Conservation (phyloP, 1,284 basidiomycete genomes). For the Rhodotorula sp. region DNA sequence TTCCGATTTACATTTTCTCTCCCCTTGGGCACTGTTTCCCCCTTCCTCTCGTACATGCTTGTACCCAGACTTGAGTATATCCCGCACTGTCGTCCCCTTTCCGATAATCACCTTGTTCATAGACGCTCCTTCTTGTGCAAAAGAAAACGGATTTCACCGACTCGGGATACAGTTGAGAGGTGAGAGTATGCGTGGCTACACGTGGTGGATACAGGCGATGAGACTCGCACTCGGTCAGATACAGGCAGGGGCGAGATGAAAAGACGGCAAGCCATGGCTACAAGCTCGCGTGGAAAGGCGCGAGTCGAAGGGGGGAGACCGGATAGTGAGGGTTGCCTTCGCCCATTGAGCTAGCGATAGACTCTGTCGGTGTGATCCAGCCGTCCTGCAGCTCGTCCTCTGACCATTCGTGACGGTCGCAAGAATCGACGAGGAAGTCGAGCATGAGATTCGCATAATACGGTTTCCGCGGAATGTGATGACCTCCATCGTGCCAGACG, state of each 20-base stretch:
- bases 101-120: too few species aligned
- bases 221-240: background rate
- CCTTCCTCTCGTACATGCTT: background rate
- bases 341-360: background rate
- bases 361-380: conserved; percentile 8
- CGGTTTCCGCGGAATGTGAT: conserved; percentile 10
- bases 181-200: background rate
- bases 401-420: background rate
- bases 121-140: too few species aligned
- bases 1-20: background rate
- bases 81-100: too few species aligned
- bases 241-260: too few species aligned
- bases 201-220: background rate
- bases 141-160: background rate
- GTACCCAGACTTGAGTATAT: background rate
- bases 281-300: too few species aligned
- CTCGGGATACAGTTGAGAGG: background rate
- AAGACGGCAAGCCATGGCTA: too few species aligned
- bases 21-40: background rate
- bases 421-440: conserved; percentile 4
- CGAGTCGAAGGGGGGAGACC: background rate
- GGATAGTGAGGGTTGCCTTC: conserved; percentile 1
- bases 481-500: conserved; percentile 16
- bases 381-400: background rate
- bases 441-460: background rate